Conservation (phyloP, 768 basidiomycete genomes). For the Kwoniella heveanensis region DNA sequence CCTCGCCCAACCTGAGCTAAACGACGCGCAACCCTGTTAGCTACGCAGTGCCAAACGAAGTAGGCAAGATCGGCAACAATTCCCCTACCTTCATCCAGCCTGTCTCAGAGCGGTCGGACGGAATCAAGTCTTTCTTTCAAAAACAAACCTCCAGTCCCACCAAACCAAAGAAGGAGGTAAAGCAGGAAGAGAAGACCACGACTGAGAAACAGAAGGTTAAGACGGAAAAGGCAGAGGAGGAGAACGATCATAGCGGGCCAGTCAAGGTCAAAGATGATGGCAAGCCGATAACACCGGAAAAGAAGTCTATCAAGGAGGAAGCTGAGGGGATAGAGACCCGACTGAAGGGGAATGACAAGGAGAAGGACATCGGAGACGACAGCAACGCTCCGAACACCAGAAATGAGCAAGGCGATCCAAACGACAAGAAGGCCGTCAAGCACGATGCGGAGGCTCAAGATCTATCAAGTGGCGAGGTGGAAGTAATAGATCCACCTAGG, state of each 20-base stretch:
- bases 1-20: no score
- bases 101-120: constrained; percentile 74
- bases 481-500: neutral
- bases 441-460: constrained; percentile 15
- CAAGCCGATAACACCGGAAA: neutral
- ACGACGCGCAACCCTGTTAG: no score
- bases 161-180: constrained; percentile 21
- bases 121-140: constrained; percentile 61
- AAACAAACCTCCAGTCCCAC: constrained; percentile 42
- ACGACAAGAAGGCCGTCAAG: constrained; percentile 9
- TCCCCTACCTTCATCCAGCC: constrained; percentile 81
- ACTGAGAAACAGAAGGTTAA: constrained; percentile 5
- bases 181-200: neutral
- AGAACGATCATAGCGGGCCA: neutral
- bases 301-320: constrained; percentile 27
- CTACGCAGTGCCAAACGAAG: constrained; percentile 84
- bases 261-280: neutral
- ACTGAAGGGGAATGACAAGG: constrained; percentile 26
- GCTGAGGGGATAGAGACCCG: constrained; percentile 27
- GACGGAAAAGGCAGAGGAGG: constrained; percentile 8
- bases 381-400: constrained; percentile 49
- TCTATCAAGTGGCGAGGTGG: neutral
- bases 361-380: constrained; percentile 47
- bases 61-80: constrained; percentile 85
- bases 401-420: constrained; percentile 9